Base-by-base conservation (phyloP, 1,284 basidiomycete species). In the Fomitopsis pinicola region DNA sequence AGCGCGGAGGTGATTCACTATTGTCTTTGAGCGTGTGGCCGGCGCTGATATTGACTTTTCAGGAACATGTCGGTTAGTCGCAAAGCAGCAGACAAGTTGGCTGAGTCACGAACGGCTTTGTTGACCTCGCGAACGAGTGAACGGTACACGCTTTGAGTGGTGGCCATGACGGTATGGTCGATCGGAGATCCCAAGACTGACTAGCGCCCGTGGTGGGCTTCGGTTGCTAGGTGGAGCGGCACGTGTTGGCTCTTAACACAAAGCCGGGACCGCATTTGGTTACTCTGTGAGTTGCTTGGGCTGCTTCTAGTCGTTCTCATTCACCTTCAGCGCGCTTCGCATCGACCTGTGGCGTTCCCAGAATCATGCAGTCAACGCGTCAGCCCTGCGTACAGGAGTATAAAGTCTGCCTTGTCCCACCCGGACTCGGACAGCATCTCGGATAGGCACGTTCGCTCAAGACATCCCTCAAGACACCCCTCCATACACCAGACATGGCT, bases 1-100 rank as follows among this genome's bases (percentile, higher is more conserved):
- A 0, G 75, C 69, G 28, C 92, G 87, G 60, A 93, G 79, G 67
- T 83, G 83, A 36, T 74, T 69, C 1, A 77, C 68, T 38, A 86
- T 76, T 26, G 72, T 72, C 42, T 74, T 75, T 71, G 81, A 84
- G 50, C 85, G 75, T 19, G 73, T 73, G 12, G 74, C 65, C 22
- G 78, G 77, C 1, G 82, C 75, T 56, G 76, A 69, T 28, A 77
- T 77, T n/a, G 80, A 80, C 82, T 81, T 71, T 35, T 67, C 42
- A n/a, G 54, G 15, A 12, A 26, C 30, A 56, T 14, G n/a, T 19
- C 28, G 28, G 66, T 66, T 54, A 66, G 62, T 22, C 35, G 57
- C 26, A 55, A 33, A 58, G 52, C n/a, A 35, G 48, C 50, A n/a
- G 44, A 33, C 46, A 55, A 42, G 44, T 30, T 36, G 26, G 53